Evolutionary conservation across 2,329 filamentous ascomycete species (phyloP).

Genomic region (Rhinocladiella mackenziei): DNA sequence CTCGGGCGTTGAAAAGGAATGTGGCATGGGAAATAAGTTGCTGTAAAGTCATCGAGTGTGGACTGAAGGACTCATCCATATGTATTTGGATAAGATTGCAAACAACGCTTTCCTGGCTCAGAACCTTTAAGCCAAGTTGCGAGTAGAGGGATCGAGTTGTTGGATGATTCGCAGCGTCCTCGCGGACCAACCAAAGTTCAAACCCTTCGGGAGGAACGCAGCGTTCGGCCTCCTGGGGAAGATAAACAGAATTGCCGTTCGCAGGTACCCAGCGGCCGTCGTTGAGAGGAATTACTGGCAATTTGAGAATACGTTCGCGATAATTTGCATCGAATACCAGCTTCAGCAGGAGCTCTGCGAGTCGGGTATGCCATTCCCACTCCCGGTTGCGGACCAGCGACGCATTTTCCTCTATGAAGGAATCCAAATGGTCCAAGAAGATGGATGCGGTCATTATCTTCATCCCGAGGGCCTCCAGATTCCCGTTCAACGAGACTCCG

Average conservation of each 20-base stretch:
- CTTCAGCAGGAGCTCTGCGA: conserved; percentile 9
- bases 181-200: conserved; percentile 1
- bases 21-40: conserved; percentile 6
- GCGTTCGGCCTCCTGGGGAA: conserved; percentile 6
- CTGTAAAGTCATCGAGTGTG: background rate
- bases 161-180: conserved; percentile 5
- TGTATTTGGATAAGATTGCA: conserved; percentile 1
- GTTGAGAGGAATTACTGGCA: conserved; percentile 8
- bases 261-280: conserved; percentile 8
- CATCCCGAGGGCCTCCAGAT: conserved; percentile 5
- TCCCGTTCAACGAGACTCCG: conserved; percentile 1
- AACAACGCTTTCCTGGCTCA: conserved; percentile 3
- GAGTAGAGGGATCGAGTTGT: conserved; percentile 6
- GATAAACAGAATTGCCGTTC: conserved; percentile 1
- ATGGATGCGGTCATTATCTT: conserved; percentile 5
- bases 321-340: conserved; percentile 1
- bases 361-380: conserved; percentile 5
- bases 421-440: conserved; percentile 6
- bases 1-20: conserved; percentile 6
- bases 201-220: conserved; percentile 2
- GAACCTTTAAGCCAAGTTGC: conserved; percentile 7
- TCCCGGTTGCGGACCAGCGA: background rate
- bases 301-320: conserved; percentile 3
- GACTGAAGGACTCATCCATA: conserved; percentile 2
- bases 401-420: background rate